These are phyloP conservation scores for Teunomyces kruisii DNA, from an alignment of 805 yeast species.

Conservation along the genomic window DNA sequence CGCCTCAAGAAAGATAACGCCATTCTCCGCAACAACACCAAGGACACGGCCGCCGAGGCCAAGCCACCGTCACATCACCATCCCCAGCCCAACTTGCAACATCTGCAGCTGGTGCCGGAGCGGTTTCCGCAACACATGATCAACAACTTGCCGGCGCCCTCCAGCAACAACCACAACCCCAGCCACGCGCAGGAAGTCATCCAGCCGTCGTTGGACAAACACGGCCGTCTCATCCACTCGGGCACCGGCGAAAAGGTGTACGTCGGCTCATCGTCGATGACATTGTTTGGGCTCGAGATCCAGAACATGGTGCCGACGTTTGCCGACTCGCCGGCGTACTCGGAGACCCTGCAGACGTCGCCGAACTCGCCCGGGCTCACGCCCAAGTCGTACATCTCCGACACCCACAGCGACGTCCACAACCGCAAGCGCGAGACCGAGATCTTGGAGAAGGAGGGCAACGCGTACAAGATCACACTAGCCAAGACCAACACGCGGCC, in stretches of 20 bases:
- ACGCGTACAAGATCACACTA: slow-evolving; percentile 68
- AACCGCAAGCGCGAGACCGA: slow-evolving; percentile 47
- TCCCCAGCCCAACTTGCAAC: slow-evolving; percentile 9
- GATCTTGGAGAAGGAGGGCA: slow-evolving; percentile 69
- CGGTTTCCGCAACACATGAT: background rate
- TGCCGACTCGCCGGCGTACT: slow-evolving; percentile 15
- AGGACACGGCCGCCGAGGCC: slow-evolving; percentile 25
- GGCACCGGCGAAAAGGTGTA: slow-evolving; percentile 74
- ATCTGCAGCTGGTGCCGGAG: slow-evolving; percentile 7
- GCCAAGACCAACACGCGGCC: slow-evolving; percentile 69
- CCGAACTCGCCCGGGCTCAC: slow-evolving; percentile 12
- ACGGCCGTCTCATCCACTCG: slow-evolving; percentile 70
- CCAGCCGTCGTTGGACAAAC: slow-evolving; percentile 68
- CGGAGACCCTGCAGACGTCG: slow-evolving; percentile 5
- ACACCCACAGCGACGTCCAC: background rate
- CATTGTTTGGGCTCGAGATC: slow-evolving; percentile 74
- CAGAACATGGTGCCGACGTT: slow-evolving; percentile 56
- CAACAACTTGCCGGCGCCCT: background rate
- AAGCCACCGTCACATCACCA: slow-evolving; percentile 9
- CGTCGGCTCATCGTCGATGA: slow-evolving; percentile 83
- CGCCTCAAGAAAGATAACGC: slow-evolving; percentile 66
- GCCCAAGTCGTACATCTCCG: slow-evolving; percentile 6
- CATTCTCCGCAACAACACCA: slow-evolving; percentile 45
- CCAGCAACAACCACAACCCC: background rate
- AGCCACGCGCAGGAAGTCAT: slow-evolving; percentile 48